Evolutionary conservation across 805 yeast species (phyloP).

Genomic region (Candida cerambycidarum): DNA sequence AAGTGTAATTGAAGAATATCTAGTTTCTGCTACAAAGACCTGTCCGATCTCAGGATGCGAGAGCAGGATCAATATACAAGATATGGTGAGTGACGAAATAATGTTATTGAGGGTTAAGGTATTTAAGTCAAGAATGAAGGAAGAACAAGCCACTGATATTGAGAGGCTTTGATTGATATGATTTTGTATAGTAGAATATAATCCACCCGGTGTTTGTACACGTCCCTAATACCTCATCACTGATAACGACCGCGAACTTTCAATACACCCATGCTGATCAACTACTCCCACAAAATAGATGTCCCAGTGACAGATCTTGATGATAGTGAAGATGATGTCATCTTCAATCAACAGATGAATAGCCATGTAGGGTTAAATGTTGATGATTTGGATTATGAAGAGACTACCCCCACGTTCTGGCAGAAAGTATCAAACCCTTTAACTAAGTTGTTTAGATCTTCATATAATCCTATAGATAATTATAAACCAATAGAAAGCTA

Average conservation of each 20-base stretch:
- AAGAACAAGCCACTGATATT: slow-evolving; percentile 2
- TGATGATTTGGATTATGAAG: slow-evolving; percentile 14
- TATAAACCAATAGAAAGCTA: slow-evolving; percentile 13
- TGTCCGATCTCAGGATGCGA: slow-evolving; percentile 68
- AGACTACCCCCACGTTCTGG: not conserved
- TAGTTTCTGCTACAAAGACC: slow-evolving; percentile 12
- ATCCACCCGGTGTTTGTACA: no score
- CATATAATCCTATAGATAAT: slow-evolving; percentile 9
- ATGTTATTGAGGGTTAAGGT: slow-evolving; percentile 53
- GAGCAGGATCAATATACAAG: slow-evolving; percentile 29
- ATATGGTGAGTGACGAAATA: slow-evolving; percentile 47
- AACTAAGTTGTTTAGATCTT: not conserved
- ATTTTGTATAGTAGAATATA: no score
- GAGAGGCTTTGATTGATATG: slow-evolving; percentile 2
- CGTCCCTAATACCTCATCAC: no score
- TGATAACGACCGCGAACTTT: not conserved
- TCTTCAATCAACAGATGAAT: slow-evolving; percentile 20
- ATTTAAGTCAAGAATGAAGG: slow-evolving; percentile 1
- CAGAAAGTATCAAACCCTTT: not conserved
- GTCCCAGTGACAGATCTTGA: slow-evolving; percentile 59
- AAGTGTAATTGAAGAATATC: slow-evolving; percentile 38
- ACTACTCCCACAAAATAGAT: slow-evolving; percentile 43
- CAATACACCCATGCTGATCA: slow-evolving; percentile 12
- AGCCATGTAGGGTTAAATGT: slow-evolving; percentile 4
- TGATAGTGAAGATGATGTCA: slow-evolving; percentile 36